Conservation (phyloP, 2,329 filamentous ascomycete genomes). For the Cucurbitaria berberidis region DNA sequence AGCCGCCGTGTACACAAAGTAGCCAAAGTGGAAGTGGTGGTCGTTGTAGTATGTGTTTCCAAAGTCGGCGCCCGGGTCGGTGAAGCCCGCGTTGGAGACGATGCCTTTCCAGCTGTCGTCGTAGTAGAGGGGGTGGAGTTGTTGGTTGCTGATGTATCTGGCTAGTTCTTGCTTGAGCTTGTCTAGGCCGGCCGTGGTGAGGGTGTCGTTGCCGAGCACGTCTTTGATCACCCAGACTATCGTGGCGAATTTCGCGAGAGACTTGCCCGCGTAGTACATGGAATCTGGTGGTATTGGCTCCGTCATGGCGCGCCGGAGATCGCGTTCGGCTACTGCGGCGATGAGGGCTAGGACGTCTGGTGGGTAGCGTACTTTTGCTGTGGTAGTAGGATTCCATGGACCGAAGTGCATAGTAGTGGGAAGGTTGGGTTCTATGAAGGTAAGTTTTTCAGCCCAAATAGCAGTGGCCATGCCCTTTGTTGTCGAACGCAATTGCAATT, state of each 20-base stretch:
- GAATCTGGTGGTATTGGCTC: constrained; percentile 77
- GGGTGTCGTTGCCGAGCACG: constrained; percentile 62
- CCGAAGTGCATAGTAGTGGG: constrained; percentile 77
- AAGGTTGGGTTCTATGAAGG: constrained; percentile 75
- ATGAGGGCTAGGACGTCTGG: constrained; percentile 66
- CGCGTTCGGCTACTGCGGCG: constrained; percentile 67
- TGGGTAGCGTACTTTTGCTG: constrained; percentile 44
- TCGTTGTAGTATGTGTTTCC: constrained; percentile 82
- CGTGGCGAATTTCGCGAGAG: constrained; percentile 50
- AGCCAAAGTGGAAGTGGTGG: constrained; percentile 73
- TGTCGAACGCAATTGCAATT: constrained; percentile 73
- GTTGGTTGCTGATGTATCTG: constrained; percentile 54
- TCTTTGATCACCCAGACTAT: constrained; percentile 57
- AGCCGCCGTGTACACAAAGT: constrained; percentile 86
- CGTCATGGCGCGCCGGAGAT: constrained; percentile 78
- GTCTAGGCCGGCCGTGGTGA: constrained; percentile 57
- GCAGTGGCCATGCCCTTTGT: constrained; percentile 83
- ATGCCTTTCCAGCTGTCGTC: constrained; percentile 76
- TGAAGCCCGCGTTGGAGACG: constrained; percentile 78
- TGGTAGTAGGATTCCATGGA: constrained; percentile 69
- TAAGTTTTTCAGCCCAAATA: constrained; percentile 65
- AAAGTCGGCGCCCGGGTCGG: constrained; percentile 77
- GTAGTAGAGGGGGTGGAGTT: constrained; percentile 60
- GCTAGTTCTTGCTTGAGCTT: constrained; percentile 56
- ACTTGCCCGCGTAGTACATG: constrained; percentile 89